Evolutionary conservation across 257 asterid genomes (phyloP).

Genomic region (Nicotiana sylvestris): DNA sequence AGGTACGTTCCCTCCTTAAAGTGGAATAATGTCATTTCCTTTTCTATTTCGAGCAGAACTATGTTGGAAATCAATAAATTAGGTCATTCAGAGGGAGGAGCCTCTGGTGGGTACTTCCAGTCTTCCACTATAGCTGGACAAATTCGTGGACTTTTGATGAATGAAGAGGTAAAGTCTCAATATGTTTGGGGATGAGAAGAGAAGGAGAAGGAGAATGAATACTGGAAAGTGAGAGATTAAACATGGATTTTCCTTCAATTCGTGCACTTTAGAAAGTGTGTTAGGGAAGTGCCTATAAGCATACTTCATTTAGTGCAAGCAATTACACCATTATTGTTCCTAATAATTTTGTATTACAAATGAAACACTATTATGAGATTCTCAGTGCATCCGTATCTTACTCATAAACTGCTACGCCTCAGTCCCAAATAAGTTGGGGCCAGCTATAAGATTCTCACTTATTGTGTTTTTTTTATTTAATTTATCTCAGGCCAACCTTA

Average conservation of each 20-base stretch:
- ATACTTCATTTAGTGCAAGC: background rate
- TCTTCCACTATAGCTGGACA: background rate
- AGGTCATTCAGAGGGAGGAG: background rate
- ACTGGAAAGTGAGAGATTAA: background rate
- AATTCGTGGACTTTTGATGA: background rate
- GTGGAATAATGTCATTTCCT: background rate
- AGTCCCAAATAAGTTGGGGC: no score
- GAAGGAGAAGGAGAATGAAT: background rate
- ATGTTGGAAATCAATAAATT: background rate
- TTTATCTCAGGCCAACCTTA: no score
- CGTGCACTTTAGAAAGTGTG: background rate
- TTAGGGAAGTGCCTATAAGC: background rate
- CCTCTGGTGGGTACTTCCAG: background rate
- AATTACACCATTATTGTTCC: background rate
- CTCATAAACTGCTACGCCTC: background rate
- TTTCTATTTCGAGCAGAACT: background rate
- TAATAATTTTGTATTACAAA: background rate
- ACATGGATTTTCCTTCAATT: background rate
- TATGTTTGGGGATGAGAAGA: background rate
- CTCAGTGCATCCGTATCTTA: background rate
- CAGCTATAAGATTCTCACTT: no score
- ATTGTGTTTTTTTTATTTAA: no score
- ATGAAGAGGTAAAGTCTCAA: background rate
- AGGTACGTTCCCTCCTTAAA: constrained; percentile 27
- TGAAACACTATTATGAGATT: background rate